Evolutionary conservation across 345 rosid genomes (phyloP).

Genomic region (Reutealis trisperma): DNA sequence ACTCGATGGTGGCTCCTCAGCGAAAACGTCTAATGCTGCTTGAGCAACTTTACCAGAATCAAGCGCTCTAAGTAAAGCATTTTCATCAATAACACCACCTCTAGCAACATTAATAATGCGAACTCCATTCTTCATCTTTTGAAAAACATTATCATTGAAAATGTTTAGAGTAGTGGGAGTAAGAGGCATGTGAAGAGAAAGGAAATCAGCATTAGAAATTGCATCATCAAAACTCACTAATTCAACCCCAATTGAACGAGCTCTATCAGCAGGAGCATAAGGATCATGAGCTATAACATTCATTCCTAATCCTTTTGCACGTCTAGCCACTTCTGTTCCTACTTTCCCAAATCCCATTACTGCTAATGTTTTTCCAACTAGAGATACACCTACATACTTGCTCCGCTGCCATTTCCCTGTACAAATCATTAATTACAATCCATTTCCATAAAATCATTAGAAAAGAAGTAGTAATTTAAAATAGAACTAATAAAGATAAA

Average conservation of each 20-base stretch:
- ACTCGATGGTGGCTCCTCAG: constrained; percentile 62
- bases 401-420: constrained; percentile 80
- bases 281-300: constrained; percentile 84
- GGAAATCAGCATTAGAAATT: constrained; percentile 64
- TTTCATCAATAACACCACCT: constrained; percentile 90
- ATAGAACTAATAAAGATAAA: too few relatives aligned
- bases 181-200: constrained; percentile 85
- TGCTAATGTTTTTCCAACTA: constrained; percentile 80
- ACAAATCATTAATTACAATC: background rate
- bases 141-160: constrained; percentile 65
- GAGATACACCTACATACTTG: constrained; percentile 80
- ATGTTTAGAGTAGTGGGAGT: constrained; percentile 59
- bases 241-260: constrained; percentile 77
- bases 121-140: constrained; percentile 75
- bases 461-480: too few relatives aligned
- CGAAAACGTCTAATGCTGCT: constrained; percentile 89
- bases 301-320: constrained; percentile 89
- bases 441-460: too few relatives aligned
- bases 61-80: constrained; percentile 72
- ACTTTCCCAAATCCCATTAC: constrained; percentile 93
- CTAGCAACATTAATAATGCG: constrained; percentile 81
- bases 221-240: constrained; percentile 79
- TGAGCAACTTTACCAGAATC: constrained; percentile 70
- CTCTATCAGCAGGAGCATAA: constrained; percentile 79
- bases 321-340: constrained; percentile 81